A percentile compares a stretch with the other conserved stretches of the same genome.
Evolutionary conservation across 306 rosid species (phyloP).

Genomic region (Trichosanthes cucumerina): DNA sequence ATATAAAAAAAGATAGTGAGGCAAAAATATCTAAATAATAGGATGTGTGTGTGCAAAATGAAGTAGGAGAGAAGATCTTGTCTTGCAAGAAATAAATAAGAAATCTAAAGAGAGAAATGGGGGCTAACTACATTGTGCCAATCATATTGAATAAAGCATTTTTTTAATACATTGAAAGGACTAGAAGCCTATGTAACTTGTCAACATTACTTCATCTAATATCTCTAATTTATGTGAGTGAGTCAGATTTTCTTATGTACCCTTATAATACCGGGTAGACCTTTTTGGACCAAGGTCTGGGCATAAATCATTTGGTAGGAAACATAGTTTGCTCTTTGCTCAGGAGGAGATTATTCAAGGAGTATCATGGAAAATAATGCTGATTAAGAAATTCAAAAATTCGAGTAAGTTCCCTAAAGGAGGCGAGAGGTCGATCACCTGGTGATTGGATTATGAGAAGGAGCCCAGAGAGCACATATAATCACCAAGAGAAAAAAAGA

Average conservation of each 20-base stretch:
- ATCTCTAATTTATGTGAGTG: background rate
- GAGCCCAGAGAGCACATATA: conserved; percentile 87
- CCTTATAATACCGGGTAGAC: background rate
- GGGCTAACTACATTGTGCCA: background rate
- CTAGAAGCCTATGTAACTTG: background rate
- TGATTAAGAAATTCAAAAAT: background rate
- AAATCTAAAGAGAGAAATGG: background rate
- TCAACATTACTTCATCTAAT: background rate
- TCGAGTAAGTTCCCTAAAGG: background rate
- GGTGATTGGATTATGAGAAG: conserved; percentile 69
- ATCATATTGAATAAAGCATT: background rate
- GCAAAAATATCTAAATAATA: background rate
- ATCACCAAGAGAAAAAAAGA: conserved; percentile 55
- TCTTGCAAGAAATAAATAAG: background rate
- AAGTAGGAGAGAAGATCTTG: background rate
- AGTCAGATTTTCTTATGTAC: too few species aligned
- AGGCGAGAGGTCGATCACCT: conserved; percentile 36
- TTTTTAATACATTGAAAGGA: background rate
- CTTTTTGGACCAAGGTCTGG: background rate
- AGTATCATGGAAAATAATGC: conserved; percentile 22
- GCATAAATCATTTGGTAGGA: background rate
- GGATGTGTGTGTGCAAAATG: background rate
- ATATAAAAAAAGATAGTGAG: background rate
- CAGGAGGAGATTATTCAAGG: background rate
- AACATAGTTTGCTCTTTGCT: background rate